Percentiles rank a stretch among this genome's conserved stretches.
Evolutionary conservation across 331 rosid species (phyloP).

Genomic region (Arachis monticola): DNA sequence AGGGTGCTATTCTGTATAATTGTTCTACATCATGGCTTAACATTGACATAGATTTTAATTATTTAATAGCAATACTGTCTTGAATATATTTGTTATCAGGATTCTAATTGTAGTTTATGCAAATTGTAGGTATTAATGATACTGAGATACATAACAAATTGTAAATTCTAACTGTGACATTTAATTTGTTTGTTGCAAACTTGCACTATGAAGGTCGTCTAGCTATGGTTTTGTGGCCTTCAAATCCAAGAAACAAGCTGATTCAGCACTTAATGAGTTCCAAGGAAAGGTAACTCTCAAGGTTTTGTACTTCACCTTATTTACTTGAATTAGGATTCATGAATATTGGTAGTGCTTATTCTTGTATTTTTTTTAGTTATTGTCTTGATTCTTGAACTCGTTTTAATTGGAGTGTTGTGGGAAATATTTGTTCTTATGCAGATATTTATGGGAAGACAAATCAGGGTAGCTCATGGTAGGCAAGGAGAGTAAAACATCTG

Average conservation of each 20-base stretch:
- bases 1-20: too few species aligned
- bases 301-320: slow-evolving; percentile 17
- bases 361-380: not conserved
- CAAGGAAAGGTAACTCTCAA: slow-evolving; percentile 76
- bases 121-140: too few species aligned
- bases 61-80: too few species aligned
- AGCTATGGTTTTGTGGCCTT: slow-evolving; percentile 94
- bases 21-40: too few species aligned
- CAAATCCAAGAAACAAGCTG: slow-evolving; percentile 82
- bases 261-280: slow-evolving; percentile 68
- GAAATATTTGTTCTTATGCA: slow-evolving; percentile 44
- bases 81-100: too few species aligned
- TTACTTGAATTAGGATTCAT: slow-evolving; percentile 23
- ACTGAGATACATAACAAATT: too few species aligned
- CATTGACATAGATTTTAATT: too few species aligned
- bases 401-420: slow-evolving; percentile 10
- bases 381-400: not conserved
- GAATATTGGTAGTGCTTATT: not conserved
- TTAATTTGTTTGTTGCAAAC: slow-evolving; percentile 84
- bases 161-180: slow-evolving; percentile 46
- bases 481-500: slow-evolving; percentile 52
- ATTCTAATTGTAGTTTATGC: too few species aligned
- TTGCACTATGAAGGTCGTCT: slow-evolving; percentile 69
- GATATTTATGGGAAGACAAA: slow-evolving; percentile 78
- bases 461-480: slow-evolving; percentile 70